A percentile compares a stretch with the other conserved stretches of the same genome.
These are phyloP conservation scores for Vaccinium vitisidaea DNA, from an alignment of 148 eudicot genomes.

Conservation along the genomic window DNA sequence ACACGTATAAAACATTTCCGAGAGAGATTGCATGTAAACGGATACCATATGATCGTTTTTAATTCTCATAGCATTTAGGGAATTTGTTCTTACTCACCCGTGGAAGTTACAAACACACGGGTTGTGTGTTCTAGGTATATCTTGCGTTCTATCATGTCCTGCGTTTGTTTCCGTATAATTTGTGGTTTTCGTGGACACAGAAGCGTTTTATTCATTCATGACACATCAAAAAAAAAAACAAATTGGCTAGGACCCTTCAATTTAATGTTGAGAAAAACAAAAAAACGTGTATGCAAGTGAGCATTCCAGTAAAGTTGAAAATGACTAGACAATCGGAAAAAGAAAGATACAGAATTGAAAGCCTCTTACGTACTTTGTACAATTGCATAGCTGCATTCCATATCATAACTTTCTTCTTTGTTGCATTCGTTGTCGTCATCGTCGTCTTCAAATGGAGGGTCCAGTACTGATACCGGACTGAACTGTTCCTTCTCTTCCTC, in stretches of 20 bases:
- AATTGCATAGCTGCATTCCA: constrained; percentile 64
- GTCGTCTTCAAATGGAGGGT: constrained; percentile 72
- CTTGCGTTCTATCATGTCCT: background rate
- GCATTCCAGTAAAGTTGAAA: constrained; percentile 11
- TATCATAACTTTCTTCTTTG: constrained; percentile 30
- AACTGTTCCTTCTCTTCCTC: constrained; percentile 79
- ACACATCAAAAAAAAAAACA: too few relatives aligned
- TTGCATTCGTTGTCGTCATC: constrained; percentile 27
- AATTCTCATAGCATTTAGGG: background rate
- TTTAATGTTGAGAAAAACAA: background rate
- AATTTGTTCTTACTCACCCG: background rate
- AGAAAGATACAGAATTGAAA: background rate
- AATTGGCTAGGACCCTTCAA: constrained; percentile 11
- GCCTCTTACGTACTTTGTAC: constrained; percentile 63
- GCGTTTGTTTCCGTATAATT: background rate
- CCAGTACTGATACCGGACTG: constrained; percentile 87
- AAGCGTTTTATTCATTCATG: background rate
- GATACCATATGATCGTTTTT: background rate
- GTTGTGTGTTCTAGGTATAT: background rate
- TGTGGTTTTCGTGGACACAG: background rate
- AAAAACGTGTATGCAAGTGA: background rate
- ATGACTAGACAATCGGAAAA: constrained; percentile 18
- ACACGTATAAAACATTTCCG: background rate
- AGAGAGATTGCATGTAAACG: background rate
- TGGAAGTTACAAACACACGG: background rate